phyloP scores from a whole-genome alignment of 129 eudicot species.

The Rutidosis leptorrhynchoides region DNA sequence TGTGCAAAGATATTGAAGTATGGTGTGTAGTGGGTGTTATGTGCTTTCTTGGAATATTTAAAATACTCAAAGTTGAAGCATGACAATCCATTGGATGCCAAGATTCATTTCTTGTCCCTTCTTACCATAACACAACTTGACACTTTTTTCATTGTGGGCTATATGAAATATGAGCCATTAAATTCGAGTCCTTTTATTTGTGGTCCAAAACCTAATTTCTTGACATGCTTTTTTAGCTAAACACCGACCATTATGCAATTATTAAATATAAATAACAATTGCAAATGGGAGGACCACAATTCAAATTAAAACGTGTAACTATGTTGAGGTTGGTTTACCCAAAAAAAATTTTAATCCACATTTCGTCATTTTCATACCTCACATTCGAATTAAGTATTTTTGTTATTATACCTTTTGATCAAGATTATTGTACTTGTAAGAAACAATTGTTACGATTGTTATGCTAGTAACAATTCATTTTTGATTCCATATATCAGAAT shows the following conservation, averaged over 20 bases:
- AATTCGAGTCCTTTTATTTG: constrained; percentile 32
- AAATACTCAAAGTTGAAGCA: constrained; percentile 26
- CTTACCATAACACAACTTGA: constrained; percentile 27
- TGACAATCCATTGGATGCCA: constrained; percentile 29
- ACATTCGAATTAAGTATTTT: too few species aligned
- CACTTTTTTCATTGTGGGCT: constrained; percentile 32
- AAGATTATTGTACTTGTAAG: too few species aligned
- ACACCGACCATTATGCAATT: constrained; percentile 36
- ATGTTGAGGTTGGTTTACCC: too few species aligned
- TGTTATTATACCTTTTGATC: too few species aligned
- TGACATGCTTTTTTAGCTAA: constrained; percentile 37
- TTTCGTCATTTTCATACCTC: too few species aligned
- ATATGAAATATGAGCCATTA: constrained; percentile 36
- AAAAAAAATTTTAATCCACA: too few species aligned
- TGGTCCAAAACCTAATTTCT: constrained; percentile 51
- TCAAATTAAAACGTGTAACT: too few species aligned
- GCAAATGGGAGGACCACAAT: background rate
- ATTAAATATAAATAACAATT: background rate
- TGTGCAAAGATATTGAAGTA: constrained; percentile 8
- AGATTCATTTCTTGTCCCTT: constrained; percentile 34
- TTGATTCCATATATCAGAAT: too few species aligned
- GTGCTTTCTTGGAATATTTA: constrained; percentile 24
- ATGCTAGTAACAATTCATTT: too few species aligned
- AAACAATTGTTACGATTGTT: too few species aligned
- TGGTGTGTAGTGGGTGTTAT: constrained; percentile 16